Conservation (phyloP, 2,329 filamentous ascomycete species). For the Diplodia scrobiculata region DNA sequence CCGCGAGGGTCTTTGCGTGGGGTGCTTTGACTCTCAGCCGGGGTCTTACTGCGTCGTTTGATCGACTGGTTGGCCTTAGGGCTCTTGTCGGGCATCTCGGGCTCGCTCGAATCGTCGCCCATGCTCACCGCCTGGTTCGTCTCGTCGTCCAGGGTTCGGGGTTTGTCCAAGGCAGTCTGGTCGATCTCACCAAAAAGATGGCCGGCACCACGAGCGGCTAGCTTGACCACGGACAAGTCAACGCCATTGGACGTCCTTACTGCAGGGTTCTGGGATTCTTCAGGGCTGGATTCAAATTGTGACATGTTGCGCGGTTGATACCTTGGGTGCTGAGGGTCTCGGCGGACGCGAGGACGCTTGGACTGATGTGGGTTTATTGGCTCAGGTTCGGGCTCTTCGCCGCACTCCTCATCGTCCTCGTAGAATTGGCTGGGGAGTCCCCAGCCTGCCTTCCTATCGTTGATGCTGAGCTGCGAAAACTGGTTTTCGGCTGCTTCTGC, state of each 20-base stretch:
- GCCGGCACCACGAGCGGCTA: slow-evolving; percentile 30
- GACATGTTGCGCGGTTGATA: slow-evolving; percentile 45
- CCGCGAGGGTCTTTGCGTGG: slow-evolving; percentile 22
- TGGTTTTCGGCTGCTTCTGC: slow-evolving; percentile 38
- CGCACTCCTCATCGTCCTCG: slow-evolving; percentile 40
- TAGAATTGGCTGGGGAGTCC: slow-evolving; percentile 29
- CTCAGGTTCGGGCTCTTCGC: slow-evolving; percentile 33
- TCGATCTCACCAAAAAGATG: slow-evolving; percentile 65
- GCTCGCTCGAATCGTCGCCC: slow-evolving; percentile 23
- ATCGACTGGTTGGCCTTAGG: slow-evolving; percentile 29
- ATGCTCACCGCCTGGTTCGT: slow-evolving; percentile 39
- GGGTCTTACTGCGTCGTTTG: slow-evolving; percentile 20
- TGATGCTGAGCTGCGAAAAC: slow-evolving; percentile 57
- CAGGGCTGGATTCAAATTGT: slow-evolving; percentile 43
- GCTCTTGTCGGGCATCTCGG: slow-evolving; percentile 31
- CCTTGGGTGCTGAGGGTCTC: slow-evolving; percentile 43
- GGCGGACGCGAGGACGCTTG: slow-evolving; percentile 44
- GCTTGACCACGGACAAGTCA: slow-evolving; percentile 38
- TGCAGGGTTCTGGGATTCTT: slow-evolving; percentile 39
- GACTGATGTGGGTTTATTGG: slow-evolving; percentile 43
- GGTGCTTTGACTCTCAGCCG: slow-evolving; percentile 19
- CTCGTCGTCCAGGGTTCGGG: slow-evolving; percentile 48
- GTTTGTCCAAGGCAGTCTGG: slow-evolving; percentile 57
- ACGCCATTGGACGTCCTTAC: slow-evolving; percentile 34
- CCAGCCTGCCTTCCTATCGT: slow-evolving; percentile 47